Conservation (phyloP, 257 asterid genomes). For the Capsicum chinense region DNA sequence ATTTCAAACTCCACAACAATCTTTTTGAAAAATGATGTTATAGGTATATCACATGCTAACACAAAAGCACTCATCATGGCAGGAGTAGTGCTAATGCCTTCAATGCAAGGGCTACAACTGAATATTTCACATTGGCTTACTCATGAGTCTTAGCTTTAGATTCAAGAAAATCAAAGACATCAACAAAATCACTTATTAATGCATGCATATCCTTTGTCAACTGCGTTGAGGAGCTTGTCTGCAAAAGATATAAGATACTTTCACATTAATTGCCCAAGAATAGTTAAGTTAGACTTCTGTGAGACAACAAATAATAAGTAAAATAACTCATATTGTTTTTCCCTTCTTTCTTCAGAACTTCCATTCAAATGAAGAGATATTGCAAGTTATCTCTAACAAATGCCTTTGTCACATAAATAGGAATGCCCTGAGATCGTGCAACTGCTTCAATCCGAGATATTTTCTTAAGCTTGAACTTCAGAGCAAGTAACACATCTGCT, state of each 20-base stretch:
- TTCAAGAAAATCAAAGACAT: constrained; percentile 61
- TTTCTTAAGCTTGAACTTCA: constrained; percentile 90
- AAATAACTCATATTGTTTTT: background rate
- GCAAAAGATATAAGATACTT: constrained; percentile 33
- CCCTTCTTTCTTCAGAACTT: constrained; percentile 10
- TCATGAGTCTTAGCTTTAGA: constrained; percentile 69
- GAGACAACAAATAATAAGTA: background rate
- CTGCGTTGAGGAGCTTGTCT: constrained; percentile 77
- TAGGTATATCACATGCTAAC: no score
- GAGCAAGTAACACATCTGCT: constrained; percentile 82
- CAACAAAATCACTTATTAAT: constrained; percentile 60
- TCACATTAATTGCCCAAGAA: background rate
- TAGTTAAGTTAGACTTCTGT: background rate
- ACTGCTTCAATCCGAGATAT: constrained; percentile 94
- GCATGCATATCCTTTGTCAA: constrained; percentile 66
- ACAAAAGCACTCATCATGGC: no score
- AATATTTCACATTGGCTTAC: background rate
- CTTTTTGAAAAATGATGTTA: no score
- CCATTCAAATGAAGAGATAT: background rate
- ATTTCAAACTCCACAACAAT: no score
- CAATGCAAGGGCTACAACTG: no score
- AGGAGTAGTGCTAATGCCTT: no score
- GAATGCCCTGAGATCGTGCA: constrained; percentile 84
- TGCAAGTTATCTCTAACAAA: constrained; percentile 3
- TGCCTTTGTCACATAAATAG: constrained; percentile 80